Conservation (phyloP, 2,329 filamentous ascomycete species). For the Chrysoporthe cubensis region DNA sequence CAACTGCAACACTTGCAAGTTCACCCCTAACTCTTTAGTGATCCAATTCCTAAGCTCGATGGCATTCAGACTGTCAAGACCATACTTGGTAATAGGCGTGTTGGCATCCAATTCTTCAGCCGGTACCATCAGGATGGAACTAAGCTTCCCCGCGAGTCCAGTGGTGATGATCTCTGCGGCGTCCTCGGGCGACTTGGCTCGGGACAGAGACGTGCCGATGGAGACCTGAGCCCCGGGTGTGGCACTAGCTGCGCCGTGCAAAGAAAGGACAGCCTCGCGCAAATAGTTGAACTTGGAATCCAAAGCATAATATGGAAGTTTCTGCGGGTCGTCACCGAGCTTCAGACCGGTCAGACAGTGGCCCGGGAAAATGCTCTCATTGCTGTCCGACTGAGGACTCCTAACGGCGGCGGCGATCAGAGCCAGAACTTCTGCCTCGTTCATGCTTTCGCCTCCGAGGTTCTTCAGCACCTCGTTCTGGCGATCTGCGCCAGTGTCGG, state of each 20-base stretch:
- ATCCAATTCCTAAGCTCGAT: constrained; percentile 38
- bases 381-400: background rate
- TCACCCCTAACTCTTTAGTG: constrained; percentile 53
- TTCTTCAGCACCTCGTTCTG: constrained; percentile 52
- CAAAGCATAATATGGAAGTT: constrained; percentile 55
- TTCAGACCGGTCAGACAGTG: constrained; percentile 21
- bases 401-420: constrained; percentile 19
- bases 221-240: constrained; percentile 41
- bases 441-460: constrained; percentile 33
- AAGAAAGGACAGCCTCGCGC: constrained; percentile 43
- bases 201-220: constrained; percentile 49
- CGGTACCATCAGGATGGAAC: constrained; percentile 52
- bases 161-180: constrained; percentile 50
- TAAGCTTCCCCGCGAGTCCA: constrained; percentile 53
- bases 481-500: constrained; percentile 46
- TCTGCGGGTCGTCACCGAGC: constrained; percentile 19
- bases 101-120: constrained; percentile 34
- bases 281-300: constrained; percentile 60
- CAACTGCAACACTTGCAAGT: constrained; percentile 59
- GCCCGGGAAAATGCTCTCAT: constrained; percentile 32
- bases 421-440: constrained; percentile 43
- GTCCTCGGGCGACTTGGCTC: constrained; percentile 47
- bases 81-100: constrained; percentile 35
- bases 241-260: background rate
- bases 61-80: constrained; percentile 37